Conservation (phyloP, 768 basidiomycete species). For the Glaciozyma martinii region DNA sequence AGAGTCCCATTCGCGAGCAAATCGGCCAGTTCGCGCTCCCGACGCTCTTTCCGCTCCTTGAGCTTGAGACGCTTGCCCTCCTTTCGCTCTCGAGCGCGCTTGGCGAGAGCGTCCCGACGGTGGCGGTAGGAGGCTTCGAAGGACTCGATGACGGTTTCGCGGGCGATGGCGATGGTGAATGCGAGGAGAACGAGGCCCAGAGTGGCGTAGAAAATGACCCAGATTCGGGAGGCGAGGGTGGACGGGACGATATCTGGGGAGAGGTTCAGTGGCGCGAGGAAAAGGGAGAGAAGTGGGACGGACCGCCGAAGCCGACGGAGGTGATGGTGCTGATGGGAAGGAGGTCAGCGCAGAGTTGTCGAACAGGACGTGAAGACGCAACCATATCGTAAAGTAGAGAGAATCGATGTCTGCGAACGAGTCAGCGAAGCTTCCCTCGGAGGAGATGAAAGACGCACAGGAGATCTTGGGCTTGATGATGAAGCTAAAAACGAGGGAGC, state of each 20-base stretch:
- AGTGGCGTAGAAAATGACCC: conserved; percentile 28
- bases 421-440: background rate
- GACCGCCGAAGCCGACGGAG: conserved; percentile 21
- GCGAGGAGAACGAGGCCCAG: conserved; percentile 31
- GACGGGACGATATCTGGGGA: background rate
- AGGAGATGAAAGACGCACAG: background rate
- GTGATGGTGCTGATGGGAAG: too few relatives aligned
- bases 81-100: conserved; percentile 13
- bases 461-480: conserved; percentile 31
- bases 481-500: conserved; percentile 53
- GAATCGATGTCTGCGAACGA: conserved; percentile 2
- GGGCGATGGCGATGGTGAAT: conserved; percentile 13
- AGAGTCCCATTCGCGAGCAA: conserved; percentile 1
- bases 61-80: conserved; percentile 15
- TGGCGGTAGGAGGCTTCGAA: conserved; percentile 48
- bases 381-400: conserved; percentile 46
- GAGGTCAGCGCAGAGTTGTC: too few relatives aligned
- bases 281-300: conserved; percentile 5
- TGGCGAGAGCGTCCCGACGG: conserved; percentile 41
- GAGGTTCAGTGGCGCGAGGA: background rate
- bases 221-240: background rate
- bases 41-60: background rate
- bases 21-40: background rate
- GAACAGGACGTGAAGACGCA: conserved; percentile 62
- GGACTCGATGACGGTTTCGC: conserved; percentile 45